Evolutionary conservation across 345 rosid species (phyloP), one percentile per base, ranked within the genome.

Genomic region (Mercurialis annua): DNA sequence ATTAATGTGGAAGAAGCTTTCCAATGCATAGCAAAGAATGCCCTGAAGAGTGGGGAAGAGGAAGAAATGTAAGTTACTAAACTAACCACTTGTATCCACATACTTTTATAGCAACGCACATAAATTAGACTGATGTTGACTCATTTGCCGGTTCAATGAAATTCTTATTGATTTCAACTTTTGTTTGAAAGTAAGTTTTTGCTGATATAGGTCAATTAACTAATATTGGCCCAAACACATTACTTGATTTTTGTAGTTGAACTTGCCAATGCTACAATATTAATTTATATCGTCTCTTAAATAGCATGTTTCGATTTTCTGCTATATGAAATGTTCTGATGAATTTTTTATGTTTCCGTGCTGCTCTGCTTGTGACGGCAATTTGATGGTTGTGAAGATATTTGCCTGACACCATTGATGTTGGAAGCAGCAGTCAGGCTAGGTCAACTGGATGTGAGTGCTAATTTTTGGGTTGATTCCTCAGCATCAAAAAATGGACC

Each of bases 1-100:
- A 71, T 91, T 67, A 92, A 94, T 57, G 99, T 94, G 40, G 99
- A 94, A 73, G 98, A 92, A 82, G 98, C 97, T 79, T 94, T 94
- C 79, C 89, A 86, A 59, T 85, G 92, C 89, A 91, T 92, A 75
- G 97, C 98, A 14, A 88, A 90, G 85, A 80, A 95, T 77, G 98
- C 99, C 18, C 67, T 88, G 66, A 92, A 85, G 86, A 95, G 82
- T 57, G 98, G 88, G 24, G 96, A 89, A 69, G 99, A 92, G 76
- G 98, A 92, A 77, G 98, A 95, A 69, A 79, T 92, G 99, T 95
- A 76, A 90, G 97, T 83, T 64, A 16, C 33, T 60, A 73, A 55
- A 54, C 33, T 49, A 52, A 40, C 26, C 56, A 47, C 34, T 15
- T 26, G 8, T 20, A 33, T 52, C 15, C 33, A 6, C 24, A 6